Evolutionary conservation across 345 rosid genomes (phyloP).

Genomic region (Schrenkiella parvula): DNA sequence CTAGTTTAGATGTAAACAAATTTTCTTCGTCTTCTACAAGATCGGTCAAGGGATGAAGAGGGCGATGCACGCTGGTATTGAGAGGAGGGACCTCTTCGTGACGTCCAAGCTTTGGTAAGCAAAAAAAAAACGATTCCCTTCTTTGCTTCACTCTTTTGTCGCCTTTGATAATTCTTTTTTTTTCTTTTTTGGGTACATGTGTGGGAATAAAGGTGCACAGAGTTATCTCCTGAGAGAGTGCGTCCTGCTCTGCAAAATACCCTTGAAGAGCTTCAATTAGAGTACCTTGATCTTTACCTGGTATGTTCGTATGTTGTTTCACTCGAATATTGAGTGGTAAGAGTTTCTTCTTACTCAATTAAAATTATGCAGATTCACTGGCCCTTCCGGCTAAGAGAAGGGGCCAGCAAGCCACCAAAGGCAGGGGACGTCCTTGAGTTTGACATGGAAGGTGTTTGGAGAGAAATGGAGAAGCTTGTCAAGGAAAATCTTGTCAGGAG

Average conservation of each 20-base stretch:
- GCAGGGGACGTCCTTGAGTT: constrained; percentile 43
- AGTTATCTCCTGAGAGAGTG: constrained; percentile 48
- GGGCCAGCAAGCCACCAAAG: constrained; percentile 46
- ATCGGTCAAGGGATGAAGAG: constrained; percentile 42
- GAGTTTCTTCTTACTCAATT: not conserved
- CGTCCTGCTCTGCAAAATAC: constrained; percentile 44
- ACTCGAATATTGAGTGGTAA: not conserved
- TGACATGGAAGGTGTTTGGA: constrained; percentile 63
- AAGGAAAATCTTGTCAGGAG: constrained; percentile 41
- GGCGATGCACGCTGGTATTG: constrained; percentile 47
- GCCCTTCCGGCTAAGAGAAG: constrained; percentile 52
- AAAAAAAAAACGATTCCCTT: not conserved
- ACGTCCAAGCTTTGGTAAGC: constrained; percentile 51
- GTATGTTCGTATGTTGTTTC: constrained; percentile 11
- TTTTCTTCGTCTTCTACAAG: not conserved
- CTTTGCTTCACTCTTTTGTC: not conserved
- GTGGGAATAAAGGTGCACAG: constrained; percentile 38
- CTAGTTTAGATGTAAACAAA: not conserved
- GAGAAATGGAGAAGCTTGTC: constrained; percentile 56
- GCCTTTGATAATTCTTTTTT: not conserved
- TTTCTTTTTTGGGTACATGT: not conserved
- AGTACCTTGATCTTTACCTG: constrained; percentile 54
- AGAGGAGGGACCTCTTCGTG: constrained; percentile 50
- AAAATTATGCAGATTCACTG: constrained; percentile 44
- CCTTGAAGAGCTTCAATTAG: constrained; percentile 53